Evolutionary conservation across 2,329 filamentous ascomycete genomes (phyloP).

Genomic region (Neocatenulostroma microsporum): DNA sequence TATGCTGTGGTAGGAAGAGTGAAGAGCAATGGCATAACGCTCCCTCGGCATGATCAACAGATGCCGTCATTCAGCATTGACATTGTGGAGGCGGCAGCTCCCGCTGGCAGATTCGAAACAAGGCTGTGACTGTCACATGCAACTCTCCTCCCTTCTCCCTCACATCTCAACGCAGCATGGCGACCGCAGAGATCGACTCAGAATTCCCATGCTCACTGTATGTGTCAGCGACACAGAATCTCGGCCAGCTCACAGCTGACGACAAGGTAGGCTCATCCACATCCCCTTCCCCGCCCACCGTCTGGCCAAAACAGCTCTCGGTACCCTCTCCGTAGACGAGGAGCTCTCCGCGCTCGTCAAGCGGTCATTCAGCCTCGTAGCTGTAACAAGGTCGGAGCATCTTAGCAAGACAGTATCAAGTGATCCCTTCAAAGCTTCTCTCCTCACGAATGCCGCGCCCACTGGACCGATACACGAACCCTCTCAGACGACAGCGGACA

Average conservation of each 20-base stretch:
- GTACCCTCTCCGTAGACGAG: constrained; percentile 72
- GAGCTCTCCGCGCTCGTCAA: constrained; percentile 81
- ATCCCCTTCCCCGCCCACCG: constrained; percentile 75
- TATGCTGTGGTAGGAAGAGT: constrained; percentile 3
- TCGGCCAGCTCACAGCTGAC: background rate
- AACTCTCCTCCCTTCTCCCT: background rate
- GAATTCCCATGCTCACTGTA: constrained; percentile 23
- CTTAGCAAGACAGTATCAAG: too few relatives aligned
- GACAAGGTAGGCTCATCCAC: constrained; percentile 53
- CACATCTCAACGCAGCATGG: constrained; percentile 2
- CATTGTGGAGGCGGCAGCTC: constrained; percentile 3
- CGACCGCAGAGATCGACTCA: constrained; percentile 1
- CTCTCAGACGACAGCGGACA: too few relatives aligned
- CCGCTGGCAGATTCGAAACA: too few relatives aligned
- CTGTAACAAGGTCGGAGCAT: too few relatives aligned
- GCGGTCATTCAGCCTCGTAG: constrained; percentile 56
- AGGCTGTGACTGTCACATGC: constrained; percentile 4
- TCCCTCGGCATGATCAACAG: background rate
- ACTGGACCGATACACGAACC: too few relatives aligned
- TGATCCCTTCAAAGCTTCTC: constrained; percentile 15
- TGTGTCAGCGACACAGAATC: background rate
- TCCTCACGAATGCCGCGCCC: too few relatives aligned
- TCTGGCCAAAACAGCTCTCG: constrained; percentile 67
- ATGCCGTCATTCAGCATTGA: constrained; percentile 6
- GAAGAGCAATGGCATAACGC: background rate